Evolutionary conservation across 768 basidiomycete species (phyloP), one percentile per base, ranked within the genome.

Genomic region (Psilocybe sp.): DNA sequence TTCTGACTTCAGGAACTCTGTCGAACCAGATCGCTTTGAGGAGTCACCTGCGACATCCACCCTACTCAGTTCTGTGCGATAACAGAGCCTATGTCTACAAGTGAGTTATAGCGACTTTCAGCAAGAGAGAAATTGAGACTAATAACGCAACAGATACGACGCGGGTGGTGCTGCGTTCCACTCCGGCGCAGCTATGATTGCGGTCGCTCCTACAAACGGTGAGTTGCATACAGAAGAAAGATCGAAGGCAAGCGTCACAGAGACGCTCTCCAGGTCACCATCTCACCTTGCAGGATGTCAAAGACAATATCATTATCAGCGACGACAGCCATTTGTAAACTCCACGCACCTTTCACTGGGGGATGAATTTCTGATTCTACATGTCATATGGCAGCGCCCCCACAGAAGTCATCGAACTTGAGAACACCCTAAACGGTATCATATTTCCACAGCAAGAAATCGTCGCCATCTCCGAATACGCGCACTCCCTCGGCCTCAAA

Each of bases 391-490:
- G 12, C 16, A 87, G 84, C 54, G 87, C 91, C 4, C 89, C 91
- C 3, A 98, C 96, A 0, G 77, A 84, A 57, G 70, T 98, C 38
- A 84, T 98, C 52, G 82, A 84, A 6, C 71, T 98, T 2, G 96
- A 99, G 70, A 99, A 99, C 65, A 97, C 96, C 1, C 77, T 99
- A 33, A 85, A 90, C 48, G 96, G 96, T 18, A 90, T 85, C 38
- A 87, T 99, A 55, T 81, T 95, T 51, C 94, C 96, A 2, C 95
- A 98, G 60, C 78, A 85, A 7, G 94, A 96, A 59, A 79, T 95
- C 43, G 69, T 88, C 40, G 82, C 82, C 49, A 98, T 98, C 48
- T 85, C 87, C 10, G 74, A 86, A 13, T 85, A 77, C 59, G 93
- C 85, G 13, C 86, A 75, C 62, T 76, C 80, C 38, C 72, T 80